Evolutionary conservation across 345 rosid species (phyloP), one percentile per base, ranked within the genome.

Genomic region (Hibiscus syriacus): DNA sequence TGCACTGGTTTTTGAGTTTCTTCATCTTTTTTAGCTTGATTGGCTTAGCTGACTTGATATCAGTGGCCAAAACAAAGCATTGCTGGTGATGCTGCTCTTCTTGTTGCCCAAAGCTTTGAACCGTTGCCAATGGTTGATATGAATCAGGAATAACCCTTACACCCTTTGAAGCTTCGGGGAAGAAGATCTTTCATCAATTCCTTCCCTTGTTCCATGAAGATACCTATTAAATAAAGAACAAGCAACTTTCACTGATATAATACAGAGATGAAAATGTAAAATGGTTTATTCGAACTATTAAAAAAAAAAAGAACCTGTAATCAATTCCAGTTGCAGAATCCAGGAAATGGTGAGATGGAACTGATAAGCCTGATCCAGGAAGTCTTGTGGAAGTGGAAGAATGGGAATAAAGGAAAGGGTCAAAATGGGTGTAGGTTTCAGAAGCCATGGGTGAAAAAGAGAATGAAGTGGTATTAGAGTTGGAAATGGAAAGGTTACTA

Each of bases 1-100:
- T 89, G 96, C 46, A 90, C 73, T 65, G 88, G 86, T 76, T 87
- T 92, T 64, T 75, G 85, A 11, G 83, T 71, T 59, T 85, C 87
- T 6, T 74, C 73, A 52, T 73, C 74, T 49, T 82, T 86, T 70
- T 76, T 34, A 46, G 6, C 59, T 81, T 80, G 67, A 69, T 70
- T 72, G 55, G 27, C 75, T 79, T 79, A 25, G 82, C 72, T 65
- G 88, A 85, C 66, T 82, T 85, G 83, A 89, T 80, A 73, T 89
- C 92, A 38, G 90, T 79, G 0, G 93, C 93, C 72, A 86, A 67
- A 58, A 86, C 90, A 45, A 86, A 84, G 74, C 88, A 80, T 34
- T 79, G 57, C 3, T 74, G 69, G 38, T 81, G 78, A 1, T 83
- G 96, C 48, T 86, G 83, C 20, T 72, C 82, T 26, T 64, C 56